These are phyloP conservation scores for Camelina neglecta DNA, from an alignment of 345 rosid species.

Conservation along the genomic window DNA sequence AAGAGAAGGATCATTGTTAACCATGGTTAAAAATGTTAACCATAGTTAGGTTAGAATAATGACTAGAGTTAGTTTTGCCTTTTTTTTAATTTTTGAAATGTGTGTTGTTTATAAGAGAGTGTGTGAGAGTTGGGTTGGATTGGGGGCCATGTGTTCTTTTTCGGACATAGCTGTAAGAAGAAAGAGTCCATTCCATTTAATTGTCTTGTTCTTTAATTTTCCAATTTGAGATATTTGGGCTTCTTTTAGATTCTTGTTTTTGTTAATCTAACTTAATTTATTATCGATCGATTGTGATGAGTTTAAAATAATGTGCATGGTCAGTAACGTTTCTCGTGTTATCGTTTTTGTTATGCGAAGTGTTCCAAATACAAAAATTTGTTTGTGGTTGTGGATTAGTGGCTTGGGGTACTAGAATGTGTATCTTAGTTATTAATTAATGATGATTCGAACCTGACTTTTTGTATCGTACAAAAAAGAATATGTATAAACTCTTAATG, in stretches of 20 bases:
- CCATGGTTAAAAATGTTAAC: constrained; percentile 22
- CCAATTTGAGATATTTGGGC: constrained; percentile 34
- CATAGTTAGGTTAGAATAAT: constrained; percentile 8
- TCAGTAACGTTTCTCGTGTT: not conserved
- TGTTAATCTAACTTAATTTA: not conserved
- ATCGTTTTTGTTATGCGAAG: not conserved
- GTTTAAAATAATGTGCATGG: not conserved
- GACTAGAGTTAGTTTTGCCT: constrained; percentile 35
- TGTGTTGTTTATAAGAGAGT: constrained; percentile 36
- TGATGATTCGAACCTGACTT: constrained; percentile 9
- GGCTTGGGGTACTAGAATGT: not conserved
- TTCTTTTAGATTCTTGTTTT: constrained; percentile 1
- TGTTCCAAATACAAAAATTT: not conserved
- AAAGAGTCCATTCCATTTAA: constrained; percentile 31
- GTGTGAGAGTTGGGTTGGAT: constrained; percentile 30
- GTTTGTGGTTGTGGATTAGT: constrained; percentile 9
- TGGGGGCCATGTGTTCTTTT: constrained; percentile 59
- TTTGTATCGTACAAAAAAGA: not conserved
- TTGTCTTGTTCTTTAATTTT: constrained; percentile 37
- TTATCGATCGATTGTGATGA: not conserved
- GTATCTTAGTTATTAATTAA: not conserved
- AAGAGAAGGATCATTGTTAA: constrained; percentile 15
- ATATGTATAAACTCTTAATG: not conserved
- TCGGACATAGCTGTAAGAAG: constrained; percentile 58
- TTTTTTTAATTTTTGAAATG: not conserved